These are phyloP conservation scores for Neonectria punicea DNA, from an alignment of 2,329 filamentous ascomycete genomes.

Conservation along the genomic window DNA sequence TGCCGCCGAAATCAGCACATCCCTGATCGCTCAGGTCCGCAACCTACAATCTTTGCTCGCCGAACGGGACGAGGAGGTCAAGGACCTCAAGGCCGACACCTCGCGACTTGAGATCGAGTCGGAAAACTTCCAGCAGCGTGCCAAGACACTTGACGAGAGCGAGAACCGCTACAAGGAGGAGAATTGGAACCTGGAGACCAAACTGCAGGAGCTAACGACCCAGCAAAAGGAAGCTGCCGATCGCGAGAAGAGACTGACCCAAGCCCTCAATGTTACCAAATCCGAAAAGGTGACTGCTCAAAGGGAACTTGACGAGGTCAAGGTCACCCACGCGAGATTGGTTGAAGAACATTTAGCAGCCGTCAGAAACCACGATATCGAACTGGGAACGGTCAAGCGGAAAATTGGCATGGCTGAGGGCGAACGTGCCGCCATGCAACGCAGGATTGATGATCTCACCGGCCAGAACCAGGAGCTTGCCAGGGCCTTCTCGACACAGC, in stretches of 20 bases:
- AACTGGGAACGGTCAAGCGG: conserved; percentile 84
- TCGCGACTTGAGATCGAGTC: conserved; percentile 84
- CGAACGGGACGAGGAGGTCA: conserved; percentile 89
- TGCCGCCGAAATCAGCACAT: conserved; percentile 97
- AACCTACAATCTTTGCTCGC: conserved; percentile 86
- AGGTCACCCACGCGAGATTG: conserved; percentile 80
- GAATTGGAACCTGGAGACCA: conserved; percentile 97
- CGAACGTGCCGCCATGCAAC: conserved; percentile 81
- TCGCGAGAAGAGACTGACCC: conserved; percentile 83
- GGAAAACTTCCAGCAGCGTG: conserved; percentile 80
- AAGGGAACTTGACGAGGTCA: conserved; percentile 91
- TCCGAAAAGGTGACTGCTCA: conserved; percentile 82
- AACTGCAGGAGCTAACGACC: conserved; percentile 83
- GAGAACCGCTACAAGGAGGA: conserved; percentile 98
- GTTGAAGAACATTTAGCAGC: conserved; percentile 80
- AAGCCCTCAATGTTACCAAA: conserved; percentile 74
- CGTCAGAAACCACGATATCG: conserved; percentile 88
- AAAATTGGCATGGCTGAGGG: conserved; percentile 81
- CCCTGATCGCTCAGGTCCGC: conserved; percentile 91
- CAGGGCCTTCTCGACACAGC: conserved; percentile 79
- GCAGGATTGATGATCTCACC: conserved; percentile 87
- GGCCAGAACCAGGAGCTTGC: conserved; percentile 92
- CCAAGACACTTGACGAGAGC: conserved; percentile 88
- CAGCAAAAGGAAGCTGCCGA: conserved; percentile 80
- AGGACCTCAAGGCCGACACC: conserved; percentile 77